Base-by-base conservation (phyloP, 2,329 filamentous ascomycete genomes). In the Emergomyces pasteurianus region DNA sequence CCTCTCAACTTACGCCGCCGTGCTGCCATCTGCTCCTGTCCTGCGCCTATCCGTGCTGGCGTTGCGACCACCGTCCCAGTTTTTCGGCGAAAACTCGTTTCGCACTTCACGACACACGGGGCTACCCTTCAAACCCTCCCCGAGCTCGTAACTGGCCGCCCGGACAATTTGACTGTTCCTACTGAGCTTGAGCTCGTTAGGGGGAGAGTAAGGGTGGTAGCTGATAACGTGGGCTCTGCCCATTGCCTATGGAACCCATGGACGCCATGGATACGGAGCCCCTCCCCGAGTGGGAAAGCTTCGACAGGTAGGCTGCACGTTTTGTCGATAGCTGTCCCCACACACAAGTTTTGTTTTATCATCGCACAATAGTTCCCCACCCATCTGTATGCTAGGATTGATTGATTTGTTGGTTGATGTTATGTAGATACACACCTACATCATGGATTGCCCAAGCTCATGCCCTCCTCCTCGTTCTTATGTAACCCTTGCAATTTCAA, bases 241-340 rank as follows among this genome's bases (percentile, higher is more conserved):
- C 5, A n/a, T 23, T 40, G 23, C 43, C 46, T 58, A 57, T 61
- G 47, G 49, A 62, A 58, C 59, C 67, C 66, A 78, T 79, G 76
- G 74, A 69, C 63, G 70, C 66, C 68, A 74, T 78, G 64, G 67
- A 71, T 70, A 69, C 68, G 68, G 74, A 73, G 65, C 70, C 80
- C 62, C 77, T 79, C 71, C 74, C 77, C 65, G 76, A 79, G 63
- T 90, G 87, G 87, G 85, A 89, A 70, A 82, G 89, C 73, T 80
- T 89, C 69, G 84, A 90, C 77, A 87, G 86, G 87, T 90, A 82
- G 70, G 84, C 69, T 65, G 8, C 36, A 52, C 34, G 31, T 26
- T 56, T 58, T n/a, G 31, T 23, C 40, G 31, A 31, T 42, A 26
- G 38, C 31, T 14, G 7, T 28, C 23, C 40, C 34, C 21, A 40